These are phyloP conservation scores for Hypoxylon sp. DNA, from an alignment of 2,329 filamentous ascomycete genomes.

Conservation along the genomic window DNA sequence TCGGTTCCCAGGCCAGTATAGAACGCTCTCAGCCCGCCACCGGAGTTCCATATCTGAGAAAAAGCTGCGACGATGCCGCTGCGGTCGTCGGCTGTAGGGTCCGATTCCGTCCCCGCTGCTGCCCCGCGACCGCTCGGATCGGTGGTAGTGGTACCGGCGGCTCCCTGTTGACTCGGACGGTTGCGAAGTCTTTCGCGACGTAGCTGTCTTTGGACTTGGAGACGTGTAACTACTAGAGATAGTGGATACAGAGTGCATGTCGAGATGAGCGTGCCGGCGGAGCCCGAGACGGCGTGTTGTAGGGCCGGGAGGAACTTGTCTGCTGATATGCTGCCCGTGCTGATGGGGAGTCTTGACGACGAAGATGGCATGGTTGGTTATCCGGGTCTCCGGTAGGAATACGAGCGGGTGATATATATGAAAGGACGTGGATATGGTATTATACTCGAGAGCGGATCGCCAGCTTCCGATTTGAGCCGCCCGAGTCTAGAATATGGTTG, in stretches of 20 bases:
- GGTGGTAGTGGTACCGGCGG: slow-evolving; percentile 26
- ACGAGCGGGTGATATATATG: slow-evolving; percentile 1
- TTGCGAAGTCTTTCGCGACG: slow-evolving; percentile 49
- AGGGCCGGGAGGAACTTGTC: slow-evolving; percentile 73
- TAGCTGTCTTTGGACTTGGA: slow-evolving; percentile 80
- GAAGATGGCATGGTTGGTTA: slow-evolving; percentile 38
- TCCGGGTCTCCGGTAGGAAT: slow-evolving; percentile 22
- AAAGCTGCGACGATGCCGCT: slow-evolving; percentile 75
- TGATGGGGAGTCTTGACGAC: slow-evolving; percentile 26
- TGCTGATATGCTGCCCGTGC: slow-evolving; percentile 24
- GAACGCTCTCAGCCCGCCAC: slow-evolving; percentile 77
- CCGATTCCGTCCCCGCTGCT: slow-evolving; percentile 32
- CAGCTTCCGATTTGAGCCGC: slow-evolving; percentile 27
- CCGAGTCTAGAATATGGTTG: slow-evolving; percentile 15
- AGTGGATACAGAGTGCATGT: slow-evolving; percentile 85
- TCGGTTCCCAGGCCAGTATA: slow-evolving; percentile 74
- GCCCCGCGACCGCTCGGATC: slow-evolving; percentile 24
- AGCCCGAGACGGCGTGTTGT: slow-evolving; percentile 84
- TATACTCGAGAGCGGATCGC: slow-evolving; percentile 26
- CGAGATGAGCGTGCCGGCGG: slow-evolving; percentile 80
- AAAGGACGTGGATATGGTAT: slow-evolving; percentile 27
- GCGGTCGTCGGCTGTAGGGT: slow-evolving; percentile 55
- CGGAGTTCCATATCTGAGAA: slow-evolving; percentile 74
- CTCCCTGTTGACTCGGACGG: background rate
- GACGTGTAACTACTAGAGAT: slow-evolving; percentile 81